These are phyloP conservation scores for Kodamaea alishanica DNA, from an alignment of 1,139 yeast species.

Conservation along the genomic window DNA sequence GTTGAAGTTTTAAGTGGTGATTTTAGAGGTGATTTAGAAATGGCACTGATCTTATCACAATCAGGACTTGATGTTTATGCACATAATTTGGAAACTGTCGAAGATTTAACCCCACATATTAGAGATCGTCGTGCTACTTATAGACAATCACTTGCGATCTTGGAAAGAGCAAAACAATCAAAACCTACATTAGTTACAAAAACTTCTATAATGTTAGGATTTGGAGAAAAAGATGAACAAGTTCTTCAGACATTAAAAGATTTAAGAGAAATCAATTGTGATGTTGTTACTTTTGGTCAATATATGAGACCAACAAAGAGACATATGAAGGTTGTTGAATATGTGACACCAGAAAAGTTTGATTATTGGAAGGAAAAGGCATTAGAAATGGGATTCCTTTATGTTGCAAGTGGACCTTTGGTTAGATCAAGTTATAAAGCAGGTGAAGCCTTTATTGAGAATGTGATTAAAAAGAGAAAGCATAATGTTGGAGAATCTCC, in stretches of 20 bases:
- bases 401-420: constrained; percentile 96
- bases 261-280: constrained; percentile 73
- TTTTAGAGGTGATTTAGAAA: constrained; percentile 82
- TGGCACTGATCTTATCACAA: constrained; percentile 74
- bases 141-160: constrained; percentile 77
- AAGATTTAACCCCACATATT: constrained; percentile 88
- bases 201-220: constrained; percentile 93
- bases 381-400: constrained; percentile 84
- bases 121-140: constrained; percentile 97
- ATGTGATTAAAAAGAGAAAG: constrained; percentile 76
- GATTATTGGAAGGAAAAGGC: constrained; percentile 91
- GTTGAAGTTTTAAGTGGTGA: constrained; percentile 96
- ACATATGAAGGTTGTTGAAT: constrained; percentile 97
- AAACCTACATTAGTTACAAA: constrained; percentile 81
- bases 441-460: constrained; percentile 96
- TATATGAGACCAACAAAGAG: constrained; percentile 99
- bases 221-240: constrained; percentile 95
- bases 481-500: constrained; percentile 48
- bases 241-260: constrained; percentile 69
- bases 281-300: constrained; percentile 97
- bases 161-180: constrained; percentile 73
- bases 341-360: constrained; percentile 90
- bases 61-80: constrained; percentile 96
- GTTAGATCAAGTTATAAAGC: constrained; percentile 97
- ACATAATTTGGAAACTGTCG: constrained; percentile 95